These are phyloP conservation scores for Trematosphaeria pertusa DNA, from an alignment of 2,329 filamentous ascomycete species.

Conservation along the genomic window DNA sequence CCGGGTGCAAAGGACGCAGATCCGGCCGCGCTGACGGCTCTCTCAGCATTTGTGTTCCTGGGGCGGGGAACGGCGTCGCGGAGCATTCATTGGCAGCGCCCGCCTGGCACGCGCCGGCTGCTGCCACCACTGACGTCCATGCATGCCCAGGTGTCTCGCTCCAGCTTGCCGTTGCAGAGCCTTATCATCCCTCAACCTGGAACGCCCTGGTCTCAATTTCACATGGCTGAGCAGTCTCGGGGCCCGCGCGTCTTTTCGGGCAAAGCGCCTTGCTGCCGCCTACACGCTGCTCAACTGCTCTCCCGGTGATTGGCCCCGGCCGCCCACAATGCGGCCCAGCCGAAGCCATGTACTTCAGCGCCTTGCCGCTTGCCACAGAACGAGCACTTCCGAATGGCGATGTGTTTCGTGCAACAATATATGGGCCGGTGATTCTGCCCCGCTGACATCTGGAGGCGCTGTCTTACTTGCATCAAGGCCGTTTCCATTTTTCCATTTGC, in stretches of 20 bases:
- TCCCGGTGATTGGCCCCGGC: constrained; percentile 33
- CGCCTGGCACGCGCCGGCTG: constrained; percentile 5
- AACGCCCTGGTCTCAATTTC: constrained; percentile 34
- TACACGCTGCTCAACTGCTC: constrained; percentile 23
- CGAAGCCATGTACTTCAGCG: constrained; percentile 38
- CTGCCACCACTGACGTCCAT: constrained; percentile 14
- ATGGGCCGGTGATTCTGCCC: constrained; percentile 36
- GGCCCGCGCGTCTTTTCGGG: constrained; percentile 31
- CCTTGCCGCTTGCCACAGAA: constrained; percentile 44
- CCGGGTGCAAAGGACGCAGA: constrained; percentile 14
- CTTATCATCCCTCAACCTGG: constrained; percentile 40
- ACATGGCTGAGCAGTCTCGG: constrained; percentile 39
- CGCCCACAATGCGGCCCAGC: constrained; percentile 24
- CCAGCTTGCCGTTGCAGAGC: constrained; percentile 14
- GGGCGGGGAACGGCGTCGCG: constrained; percentile 17
- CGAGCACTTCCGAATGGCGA: constrained; percentile 28
- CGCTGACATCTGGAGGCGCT: constrained; percentile 38
- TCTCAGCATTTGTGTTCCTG: constrained; percentile 12
- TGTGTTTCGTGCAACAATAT: constrained; percentile 37
- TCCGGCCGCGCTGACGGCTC: constrained; percentile 18
- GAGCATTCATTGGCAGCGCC: constrained; percentile 16
- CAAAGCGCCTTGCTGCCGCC: constrained; percentile 31
- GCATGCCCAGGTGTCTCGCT: not conserved
- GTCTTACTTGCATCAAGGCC: constrained; percentile 32
- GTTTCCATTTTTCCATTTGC: constrained; percentile 9